phyloP scores from a whole-genome alignment of 2,329 filamentous ascomycete genomes.

The Aspergillus chevalieri region DNA sequence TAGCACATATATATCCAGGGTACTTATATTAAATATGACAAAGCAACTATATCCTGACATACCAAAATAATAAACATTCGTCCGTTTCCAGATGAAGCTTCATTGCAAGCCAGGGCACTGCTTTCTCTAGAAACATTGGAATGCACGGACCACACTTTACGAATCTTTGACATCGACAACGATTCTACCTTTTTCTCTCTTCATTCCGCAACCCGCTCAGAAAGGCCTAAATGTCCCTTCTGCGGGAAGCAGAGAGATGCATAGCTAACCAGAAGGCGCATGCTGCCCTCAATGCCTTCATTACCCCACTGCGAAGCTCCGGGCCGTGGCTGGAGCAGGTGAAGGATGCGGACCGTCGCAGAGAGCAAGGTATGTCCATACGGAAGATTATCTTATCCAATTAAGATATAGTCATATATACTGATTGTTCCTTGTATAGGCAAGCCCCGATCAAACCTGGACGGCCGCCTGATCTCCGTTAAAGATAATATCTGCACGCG shows the following conservation, averaged over 20 bases:
- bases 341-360: constrained; percentile 31
- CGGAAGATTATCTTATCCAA: constrained; percentile 2
- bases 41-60: too few relatives aligned
- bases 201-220: not conserved
- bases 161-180: not conserved
- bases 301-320: constrained; percentile 30
- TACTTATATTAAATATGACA: too few relatives aligned
- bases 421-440: constrained; percentile 16
- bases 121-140: not conserved
- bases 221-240: constrained; percentile 35
- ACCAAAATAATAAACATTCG: too few relatives aligned
- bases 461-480: constrained; percentile 52
- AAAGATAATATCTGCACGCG: constrained; percentile 72
- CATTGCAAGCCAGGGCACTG: too few relatives aligned
- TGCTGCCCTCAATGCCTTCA: constrained; percentile 35
- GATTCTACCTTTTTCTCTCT: not conserved
- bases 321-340: constrained; percentile 32
- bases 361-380: constrained; percentile 24
- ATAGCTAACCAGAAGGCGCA: constrained; percentile 35
- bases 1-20: too few relatives aligned
- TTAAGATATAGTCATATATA: not conserved
- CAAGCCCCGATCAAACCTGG: constrained; percentile 30
- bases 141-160: not conserved
- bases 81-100: too few relatives aligned
- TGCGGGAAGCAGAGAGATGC: constrained; percentile 40